phyloP scores from a whole-genome alignment of 768 basidiomycete genomes.

The Rhodotorula sphaerocarpa region DNA sequence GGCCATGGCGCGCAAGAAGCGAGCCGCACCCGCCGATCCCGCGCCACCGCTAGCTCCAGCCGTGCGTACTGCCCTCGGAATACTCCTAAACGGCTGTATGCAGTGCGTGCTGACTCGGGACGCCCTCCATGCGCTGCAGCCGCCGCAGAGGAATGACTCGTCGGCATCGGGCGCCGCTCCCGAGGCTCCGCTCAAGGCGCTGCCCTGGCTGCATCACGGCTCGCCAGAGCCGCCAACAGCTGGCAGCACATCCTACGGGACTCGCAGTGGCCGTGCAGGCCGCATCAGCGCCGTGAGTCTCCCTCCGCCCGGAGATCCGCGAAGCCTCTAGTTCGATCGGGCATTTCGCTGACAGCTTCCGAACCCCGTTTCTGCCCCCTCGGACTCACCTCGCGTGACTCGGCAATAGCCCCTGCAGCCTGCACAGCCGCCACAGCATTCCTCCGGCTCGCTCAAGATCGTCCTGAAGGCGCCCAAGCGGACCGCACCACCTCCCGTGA shows the following conservation, averaged over 20 bases:
- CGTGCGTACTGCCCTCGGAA: background rate
- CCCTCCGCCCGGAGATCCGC: background rate
- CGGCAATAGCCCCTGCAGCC: background rate
- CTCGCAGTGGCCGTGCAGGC: background rate
- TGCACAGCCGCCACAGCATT: no score
- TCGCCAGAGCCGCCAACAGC: background rate
- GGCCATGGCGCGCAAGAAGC: background rate
- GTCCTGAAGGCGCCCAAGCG: background rate
- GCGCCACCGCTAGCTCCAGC: background rate
- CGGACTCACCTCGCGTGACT: background rate
- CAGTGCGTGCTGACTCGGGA: no score
- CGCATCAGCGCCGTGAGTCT: background rate
- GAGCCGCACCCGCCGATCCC: background rate
- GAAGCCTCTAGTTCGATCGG: no score
- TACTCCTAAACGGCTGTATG: no score
- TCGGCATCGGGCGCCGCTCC: background rate
- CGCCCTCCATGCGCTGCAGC: no score
- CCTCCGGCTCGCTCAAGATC: background rate
- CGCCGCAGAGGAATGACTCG: background rate
- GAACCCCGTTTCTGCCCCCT: no score
- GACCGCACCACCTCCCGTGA: background rate
- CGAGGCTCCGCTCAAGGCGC: background rate
- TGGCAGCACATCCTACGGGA: background rate
- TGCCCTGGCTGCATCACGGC: background rate
- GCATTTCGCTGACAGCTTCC: background rate